Percentiles rank a stretch among this genome's conserved stretches.
Conservation (phyloP, 768 basidiomycete genomes). For the Boletus vermiculosoides region DNA sequence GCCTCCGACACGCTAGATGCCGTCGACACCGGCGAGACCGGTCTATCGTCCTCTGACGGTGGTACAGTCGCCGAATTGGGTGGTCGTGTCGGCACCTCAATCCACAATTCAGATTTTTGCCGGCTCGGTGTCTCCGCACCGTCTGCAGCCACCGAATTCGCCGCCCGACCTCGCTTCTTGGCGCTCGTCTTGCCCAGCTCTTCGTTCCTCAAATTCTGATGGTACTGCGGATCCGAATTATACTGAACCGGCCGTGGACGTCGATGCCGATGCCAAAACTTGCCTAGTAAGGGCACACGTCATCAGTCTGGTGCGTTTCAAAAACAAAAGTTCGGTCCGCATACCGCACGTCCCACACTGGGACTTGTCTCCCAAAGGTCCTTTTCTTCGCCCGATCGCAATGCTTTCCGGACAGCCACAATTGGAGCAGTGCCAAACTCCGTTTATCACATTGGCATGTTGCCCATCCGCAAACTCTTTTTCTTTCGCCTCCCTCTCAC, state of each 20-base stretch:
- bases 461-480: slow-evolving; percentile 81
- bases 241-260: slow-evolving; percentile 80
- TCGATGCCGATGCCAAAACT: slow-evolving; percentile 87
- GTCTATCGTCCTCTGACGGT: slow-evolving; percentile 49
- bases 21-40: slow-evolving; percentile 68
- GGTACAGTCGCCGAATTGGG: slow-evolving; percentile 30
- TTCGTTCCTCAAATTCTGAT: slow-evolving; percentile 56
- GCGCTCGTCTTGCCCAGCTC: slow-evolving; percentile 53
- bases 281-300: slow-evolving; percentile 48
- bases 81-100: slow-evolving; percentile 35
- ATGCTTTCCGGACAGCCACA: slow-evolving; percentile 89
- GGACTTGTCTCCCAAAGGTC: slow-evolving; percentile 84
- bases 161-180: slow-evolving; percentile 46
- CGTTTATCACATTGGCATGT: slow-evolving; percentile 77
- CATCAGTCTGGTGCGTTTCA: slow-evolving; percentile 5
- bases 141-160: slow-evolving; percentile 26
- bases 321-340: slow-evolving; percentile 28
- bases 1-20: slow-evolving; percentile 73
- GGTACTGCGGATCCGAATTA: slow-evolving; percentile 71
- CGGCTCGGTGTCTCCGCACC: slow-evolving; percentile 57
- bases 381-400: slow-evolving; percentile 82
- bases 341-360: slow-evolving; percentile 92
- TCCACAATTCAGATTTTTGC: slow-evolving; percentile 37
- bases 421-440: slow-evolving; percentile 93
- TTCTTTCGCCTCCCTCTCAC: slow-evolving; percentile 80